phyloP scores from a whole-genome alignment of 2,329 filamentous ascomycete species.

The Laburnicola sp. region DNA sequence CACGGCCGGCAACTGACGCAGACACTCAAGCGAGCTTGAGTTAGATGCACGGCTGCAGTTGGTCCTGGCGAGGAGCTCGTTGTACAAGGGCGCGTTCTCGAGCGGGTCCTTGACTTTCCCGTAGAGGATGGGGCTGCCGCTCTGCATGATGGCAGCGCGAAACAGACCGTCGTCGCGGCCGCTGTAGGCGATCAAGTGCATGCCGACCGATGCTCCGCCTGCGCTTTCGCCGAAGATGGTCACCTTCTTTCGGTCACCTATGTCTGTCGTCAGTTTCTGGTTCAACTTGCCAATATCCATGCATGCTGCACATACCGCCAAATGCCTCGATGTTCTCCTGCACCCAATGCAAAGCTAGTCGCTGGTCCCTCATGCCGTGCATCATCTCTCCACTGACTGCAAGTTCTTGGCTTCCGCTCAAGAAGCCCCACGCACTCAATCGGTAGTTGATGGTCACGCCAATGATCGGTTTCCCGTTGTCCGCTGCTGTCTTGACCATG shows the following conservation, averaged over 20 bases:
- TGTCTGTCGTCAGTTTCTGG: conserved; percentile 27
- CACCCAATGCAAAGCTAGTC: conserved; percentile 52
- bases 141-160: conserved; percentile 38
- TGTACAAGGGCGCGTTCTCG: conserved; percentile 24
- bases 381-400: conserved; percentile 51
- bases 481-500: conserved; percentile 52
- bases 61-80: conserved; percentile 18
- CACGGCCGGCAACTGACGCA: conserved; percentile 62
- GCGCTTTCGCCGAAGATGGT: conserved; percentile 53
- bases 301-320: conserved; percentile 41
- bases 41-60: neutral
- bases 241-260: conserved; percentile 48
- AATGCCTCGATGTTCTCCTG: conserved; percentile 50
- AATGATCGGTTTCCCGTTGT: conserved; percentile 54
- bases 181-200: conserved; percentile 41
- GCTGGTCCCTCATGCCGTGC: conserved; percentile 52
- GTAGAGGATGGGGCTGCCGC: conserved; percentile 24
- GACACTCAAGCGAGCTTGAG: conserved; percentile 41
- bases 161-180: conserved; percentile 41
- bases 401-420: conserved; percentile 49
- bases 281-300: conserved; percentile 24
- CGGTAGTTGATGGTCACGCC: conserved; percentile 55
- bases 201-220: conserved; percentile 51
- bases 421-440: conserved; percentile 64
- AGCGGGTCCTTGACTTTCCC: conserved; percentile 15